phyloP scores from a whole-genome alignment of 257 asterid species.

The Knoxia roxburghii region DNA sequence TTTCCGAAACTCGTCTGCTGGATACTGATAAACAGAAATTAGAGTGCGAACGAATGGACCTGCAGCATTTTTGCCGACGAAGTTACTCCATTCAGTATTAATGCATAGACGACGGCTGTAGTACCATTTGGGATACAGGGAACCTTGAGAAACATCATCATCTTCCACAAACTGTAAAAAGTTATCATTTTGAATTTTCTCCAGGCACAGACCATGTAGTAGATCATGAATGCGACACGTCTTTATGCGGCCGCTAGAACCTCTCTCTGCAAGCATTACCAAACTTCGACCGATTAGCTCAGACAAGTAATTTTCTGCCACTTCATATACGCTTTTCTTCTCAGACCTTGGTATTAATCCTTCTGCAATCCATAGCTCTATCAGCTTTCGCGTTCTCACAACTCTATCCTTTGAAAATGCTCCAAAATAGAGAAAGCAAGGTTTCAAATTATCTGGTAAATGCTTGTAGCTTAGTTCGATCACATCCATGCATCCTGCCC shows the following conservation, averaged over 20 bases:
- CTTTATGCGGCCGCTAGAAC: neutral
- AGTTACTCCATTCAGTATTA: slow-evolving; percentile 1
- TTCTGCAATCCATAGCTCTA: too few relatives aligned
- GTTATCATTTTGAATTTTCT: neutral
- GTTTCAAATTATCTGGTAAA: slow-evolving; percentile 13
- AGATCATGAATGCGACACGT: slow-evolving; percentile 4
- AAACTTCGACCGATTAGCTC: slow-evolving; percentile 1
- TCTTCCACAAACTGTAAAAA: neutral
- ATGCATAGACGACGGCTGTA: neutral
- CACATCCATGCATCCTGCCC: slow-evolving; percentile 5
- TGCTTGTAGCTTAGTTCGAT: slow-evolving; percentile 5
- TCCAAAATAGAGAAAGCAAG: too few relatives aligned
- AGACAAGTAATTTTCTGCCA: neutral
- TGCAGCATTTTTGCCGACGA: neutral
- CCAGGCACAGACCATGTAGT: slow-evolving; percentile 1
- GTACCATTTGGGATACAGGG: neutral
- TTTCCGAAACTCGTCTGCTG: too few relatives aligned
- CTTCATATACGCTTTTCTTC: too few relatives aligned
- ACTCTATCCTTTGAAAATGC: too few relatives aligned
- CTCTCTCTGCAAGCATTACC: slow-evolving; percentile 4
- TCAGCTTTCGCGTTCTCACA: too few relatives aligned
- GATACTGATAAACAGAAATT: neutral
- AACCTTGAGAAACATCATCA: neutral
- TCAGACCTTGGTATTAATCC: too few relatives aligned
- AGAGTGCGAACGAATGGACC: neutral